These are phyloP conservation scores for Collariella sp. DNA, from an alignment of 495 filamentous ascomycete genomes.

Conservation along the genomic window DNA sequence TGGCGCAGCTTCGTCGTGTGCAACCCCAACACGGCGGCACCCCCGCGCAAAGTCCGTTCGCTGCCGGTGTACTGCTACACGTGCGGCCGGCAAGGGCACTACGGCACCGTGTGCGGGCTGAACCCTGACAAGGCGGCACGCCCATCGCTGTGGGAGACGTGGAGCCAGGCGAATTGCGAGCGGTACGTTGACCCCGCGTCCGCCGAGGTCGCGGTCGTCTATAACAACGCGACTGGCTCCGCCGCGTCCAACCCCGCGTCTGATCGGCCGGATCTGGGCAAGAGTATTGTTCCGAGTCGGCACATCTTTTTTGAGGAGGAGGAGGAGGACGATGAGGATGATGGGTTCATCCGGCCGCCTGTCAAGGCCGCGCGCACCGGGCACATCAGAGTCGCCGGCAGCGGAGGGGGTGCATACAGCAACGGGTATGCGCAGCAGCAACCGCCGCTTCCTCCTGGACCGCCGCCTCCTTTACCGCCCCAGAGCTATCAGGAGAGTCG, in stretches of 20 bases:
- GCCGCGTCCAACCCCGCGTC: background rate
- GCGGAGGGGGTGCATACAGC: background rate
- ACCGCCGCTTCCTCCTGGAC: constrained; percentile 19
- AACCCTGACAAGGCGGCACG: constrained; percentile 6
- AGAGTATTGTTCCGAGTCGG: constrained; percentile 28
- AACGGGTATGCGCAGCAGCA: background rate
- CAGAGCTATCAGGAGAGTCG: background rate
- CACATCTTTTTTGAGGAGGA: constrained; percentile 35
- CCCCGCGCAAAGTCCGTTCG: constrained; percentile 30
- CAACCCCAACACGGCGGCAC: constrained; percentile 5
- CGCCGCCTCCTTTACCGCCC: constrained; percentile 9
- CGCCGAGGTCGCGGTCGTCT: constrained; percentile 24
- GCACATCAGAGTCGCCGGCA: constrained; percentile 27
- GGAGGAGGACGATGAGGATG: constrained; percentile 37
- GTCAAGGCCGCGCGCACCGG: constrained; percentile 18
- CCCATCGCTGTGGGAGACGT: constrained; percentile 21
- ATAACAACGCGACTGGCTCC: background rate
- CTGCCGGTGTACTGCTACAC: constrained; percentile 35
- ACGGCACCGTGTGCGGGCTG: constrained; percentile 29
- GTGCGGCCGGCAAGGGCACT: constrained; percentile 34
- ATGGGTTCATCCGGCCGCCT: constrained; percentile 32
- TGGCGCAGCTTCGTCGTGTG: constrained; percentile 32
- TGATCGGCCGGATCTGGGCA: constrained; percentile 28
- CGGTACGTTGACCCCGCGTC: constrained; percentile 31
- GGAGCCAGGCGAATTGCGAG: constrained; percentile 27